Conservation (phyloP, 2,329 filamentous ascomycete genomes). For the Colletotrichum sp. region DNA sequence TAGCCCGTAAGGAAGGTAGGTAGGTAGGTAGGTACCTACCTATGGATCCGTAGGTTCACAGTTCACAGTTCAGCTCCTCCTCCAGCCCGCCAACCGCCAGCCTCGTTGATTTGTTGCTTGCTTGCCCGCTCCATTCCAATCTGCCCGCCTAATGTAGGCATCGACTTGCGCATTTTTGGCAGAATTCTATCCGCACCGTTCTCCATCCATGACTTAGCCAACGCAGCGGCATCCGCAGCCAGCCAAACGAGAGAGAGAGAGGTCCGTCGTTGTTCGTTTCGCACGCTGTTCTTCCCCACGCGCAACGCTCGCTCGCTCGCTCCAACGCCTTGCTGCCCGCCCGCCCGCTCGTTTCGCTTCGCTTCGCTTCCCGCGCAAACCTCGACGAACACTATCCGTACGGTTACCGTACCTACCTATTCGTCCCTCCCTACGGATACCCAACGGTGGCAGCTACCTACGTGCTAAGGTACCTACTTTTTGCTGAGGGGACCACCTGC, state of each 20-base stretch:
- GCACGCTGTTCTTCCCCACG: constrained; percentile 3
- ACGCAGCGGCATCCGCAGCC: background rate
- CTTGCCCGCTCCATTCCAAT: background rate
- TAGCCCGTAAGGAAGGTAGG: too few species aligned
- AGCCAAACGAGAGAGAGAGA: background rate
- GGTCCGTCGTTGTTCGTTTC: background rate
- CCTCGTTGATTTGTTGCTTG: constrained; percentile 11
- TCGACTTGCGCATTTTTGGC: background rate
- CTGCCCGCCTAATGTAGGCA: background rate
- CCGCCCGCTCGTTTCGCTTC: background rate
- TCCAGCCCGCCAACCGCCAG: background rate
- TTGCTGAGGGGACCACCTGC: background rate
- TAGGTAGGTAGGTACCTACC: too few species aligned
- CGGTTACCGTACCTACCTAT: background rate
- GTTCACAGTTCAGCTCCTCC: background rate
- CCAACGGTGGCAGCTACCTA: background rate
- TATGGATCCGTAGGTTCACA: background rate
- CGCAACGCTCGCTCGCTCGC: background rate
- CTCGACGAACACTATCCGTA: background rate
- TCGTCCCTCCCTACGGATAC: background rate
- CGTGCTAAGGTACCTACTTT: background rate
- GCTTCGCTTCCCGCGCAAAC: constrained; percentile 19
- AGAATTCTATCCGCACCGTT: background rate
- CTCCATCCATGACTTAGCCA: background rate
- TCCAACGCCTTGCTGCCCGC: background rate